Evolutionary conservation across 2,329 filamentous ascomycete species (phyloP).

Genomic region (Dryadomyces quercus-mongolicae): DNA sequence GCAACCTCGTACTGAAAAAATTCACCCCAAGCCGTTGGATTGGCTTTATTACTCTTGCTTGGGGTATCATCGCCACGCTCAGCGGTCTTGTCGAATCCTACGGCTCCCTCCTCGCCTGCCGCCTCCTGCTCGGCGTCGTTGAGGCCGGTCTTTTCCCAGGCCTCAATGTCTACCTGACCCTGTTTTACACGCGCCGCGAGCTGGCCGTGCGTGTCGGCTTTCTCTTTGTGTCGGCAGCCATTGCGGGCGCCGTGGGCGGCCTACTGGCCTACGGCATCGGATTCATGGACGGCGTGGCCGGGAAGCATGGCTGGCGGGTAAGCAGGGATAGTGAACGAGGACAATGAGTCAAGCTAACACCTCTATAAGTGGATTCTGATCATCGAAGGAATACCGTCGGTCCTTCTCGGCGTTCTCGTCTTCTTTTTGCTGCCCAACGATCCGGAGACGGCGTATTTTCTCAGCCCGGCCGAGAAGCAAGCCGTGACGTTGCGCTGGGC

Average conservation of each 20-base stretch:
- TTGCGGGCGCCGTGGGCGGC: conserved; percentile 61
- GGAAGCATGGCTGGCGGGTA: conserved; percentile 52
- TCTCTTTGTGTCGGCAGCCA: conserved; percentile 57
- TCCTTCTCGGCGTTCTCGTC: conserved; percentile 41
- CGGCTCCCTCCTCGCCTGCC: conserved; percentile 52
- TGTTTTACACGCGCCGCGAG: conserved; percentile 66
- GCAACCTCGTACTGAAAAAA: conserved; percentile 51
- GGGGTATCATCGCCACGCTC: conserved; percentile 58
- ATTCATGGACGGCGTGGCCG: conserved; percentile 55
- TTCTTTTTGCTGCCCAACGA: conserved; percentile 50
- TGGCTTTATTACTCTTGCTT: conserved; percentile 49
- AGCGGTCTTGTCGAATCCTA: conserved; percentile 58
- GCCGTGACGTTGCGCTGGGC: conserved; percentile 28
- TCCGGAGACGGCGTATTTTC: conserved; percentile 48
- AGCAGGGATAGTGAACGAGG: background rate
- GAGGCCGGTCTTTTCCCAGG: conserved; percentile 63
- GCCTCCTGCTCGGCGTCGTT: conserved; percentile 54
- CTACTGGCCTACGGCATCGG: conserved; percentile 63
- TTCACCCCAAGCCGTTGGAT: conserved; percentile 52
- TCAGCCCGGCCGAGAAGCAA: conserved; percentile 43
- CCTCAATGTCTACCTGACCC: conserved; percentile 55
- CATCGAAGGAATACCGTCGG: conserved; percentile 31
- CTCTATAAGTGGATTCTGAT: conserved; percentile 40
- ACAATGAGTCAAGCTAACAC: background rate
- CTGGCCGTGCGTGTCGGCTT: conserved; percentile 62